phyloP scores from a whole-genome alignment of 257 asterid species.

The Euphrasia confusa region DNA sequence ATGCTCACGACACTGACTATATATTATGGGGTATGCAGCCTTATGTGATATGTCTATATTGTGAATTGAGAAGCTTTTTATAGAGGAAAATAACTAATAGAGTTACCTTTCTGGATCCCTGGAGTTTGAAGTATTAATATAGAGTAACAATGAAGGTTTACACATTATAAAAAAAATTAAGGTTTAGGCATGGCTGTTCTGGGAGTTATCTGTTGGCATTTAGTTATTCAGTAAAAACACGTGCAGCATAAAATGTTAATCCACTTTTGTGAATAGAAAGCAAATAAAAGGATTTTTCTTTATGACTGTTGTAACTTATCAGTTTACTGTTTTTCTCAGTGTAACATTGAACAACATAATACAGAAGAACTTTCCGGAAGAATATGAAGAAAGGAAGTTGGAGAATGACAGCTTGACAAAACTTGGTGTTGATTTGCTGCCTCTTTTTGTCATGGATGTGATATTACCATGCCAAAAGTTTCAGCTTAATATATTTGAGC shows the following conservation, averaged over 20 bases:
- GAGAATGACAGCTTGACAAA: conserved; percentile 68
- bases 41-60: not conserved
- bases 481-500: conserved; percentile 94
- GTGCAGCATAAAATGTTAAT: not conserved
- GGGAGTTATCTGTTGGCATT: conserved; percentile 6
- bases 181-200: conserved; percentile 5
- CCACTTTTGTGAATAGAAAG: conserved; percentile 5
- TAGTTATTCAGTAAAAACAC: conserved; percentile 4
- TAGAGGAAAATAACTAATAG: too few relatives aligned
- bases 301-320: conserved; percentile 20
- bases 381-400: conserved; percentile 75
- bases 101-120: not conserved
- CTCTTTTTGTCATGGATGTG: conserved; percentile 98
- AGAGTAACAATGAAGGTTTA: conserved; percentile 1
- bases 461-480: conserved; percentile 92
- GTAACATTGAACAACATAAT: conserved; percentile 92
- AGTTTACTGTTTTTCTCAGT: conserved; percentile 44
- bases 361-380: conserved; percentile 85
- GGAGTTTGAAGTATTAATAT: not conserved
- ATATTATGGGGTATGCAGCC: not conserved
- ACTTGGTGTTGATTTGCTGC: conserved; percentile 76
- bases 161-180: too few relatives aligned
- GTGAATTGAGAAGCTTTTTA: too few relatives aligned
- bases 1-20: not conserved
- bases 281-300: conserved; percentile 3